These are phyloP conservation scores for Metarhizium guizhouense DNA, from an alignment of 2,329 filamentous ascomycete genomes.

Conservation along the genomic window DNA sequence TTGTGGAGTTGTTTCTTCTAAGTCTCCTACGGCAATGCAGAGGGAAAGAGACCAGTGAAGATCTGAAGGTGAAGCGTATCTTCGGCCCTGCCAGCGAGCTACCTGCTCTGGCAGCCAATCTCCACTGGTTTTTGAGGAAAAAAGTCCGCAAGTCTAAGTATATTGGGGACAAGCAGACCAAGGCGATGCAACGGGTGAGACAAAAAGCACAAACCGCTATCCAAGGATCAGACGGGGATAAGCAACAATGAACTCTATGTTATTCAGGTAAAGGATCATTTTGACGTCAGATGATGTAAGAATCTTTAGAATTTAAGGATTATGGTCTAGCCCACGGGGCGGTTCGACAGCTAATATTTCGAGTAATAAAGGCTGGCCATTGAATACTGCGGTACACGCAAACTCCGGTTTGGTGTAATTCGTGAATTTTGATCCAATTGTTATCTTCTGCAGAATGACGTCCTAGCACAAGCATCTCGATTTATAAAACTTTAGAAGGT, in stretches of 20 bases:
- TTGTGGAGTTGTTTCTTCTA: conserved; percentile 74
- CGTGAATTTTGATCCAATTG: too few species aligned
- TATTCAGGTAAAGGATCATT: not conserved
- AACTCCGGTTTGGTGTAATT: too few species aligned
- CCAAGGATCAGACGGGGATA: conserved; percentile 9
- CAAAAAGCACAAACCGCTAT: conserved; percentile 24
- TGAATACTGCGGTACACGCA: too few species aligned
- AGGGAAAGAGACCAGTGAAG: conserved; percentile 37
- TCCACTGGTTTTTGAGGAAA: conserved; percentile 75
- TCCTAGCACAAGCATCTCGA: too few species aligned
- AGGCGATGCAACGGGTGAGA: conserved; percentile 29
- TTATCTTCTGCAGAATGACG: too few species aligned
- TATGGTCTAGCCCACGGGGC: not conserved
- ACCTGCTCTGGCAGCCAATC: conserved; percentile 59
- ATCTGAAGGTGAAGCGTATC: conserved; percentile 52
- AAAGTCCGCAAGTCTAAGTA: conserved; percentile 58
- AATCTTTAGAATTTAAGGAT: not conserved
- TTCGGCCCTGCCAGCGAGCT: conserved; percentile 57
- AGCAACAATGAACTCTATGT: not conserved
- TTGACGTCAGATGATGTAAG: not conserved
- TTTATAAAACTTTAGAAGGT: too few species aligned
- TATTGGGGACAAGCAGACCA: conserved; percentile 37
- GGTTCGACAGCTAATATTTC: not conserved
- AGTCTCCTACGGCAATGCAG: conserved; percentile 60
- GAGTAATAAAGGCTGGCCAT: too few species aligned